Evolutionary conservation across 768 basidiomycete genomes (phyloP).

Genomic region (Lactifluus volemus): DNA sequence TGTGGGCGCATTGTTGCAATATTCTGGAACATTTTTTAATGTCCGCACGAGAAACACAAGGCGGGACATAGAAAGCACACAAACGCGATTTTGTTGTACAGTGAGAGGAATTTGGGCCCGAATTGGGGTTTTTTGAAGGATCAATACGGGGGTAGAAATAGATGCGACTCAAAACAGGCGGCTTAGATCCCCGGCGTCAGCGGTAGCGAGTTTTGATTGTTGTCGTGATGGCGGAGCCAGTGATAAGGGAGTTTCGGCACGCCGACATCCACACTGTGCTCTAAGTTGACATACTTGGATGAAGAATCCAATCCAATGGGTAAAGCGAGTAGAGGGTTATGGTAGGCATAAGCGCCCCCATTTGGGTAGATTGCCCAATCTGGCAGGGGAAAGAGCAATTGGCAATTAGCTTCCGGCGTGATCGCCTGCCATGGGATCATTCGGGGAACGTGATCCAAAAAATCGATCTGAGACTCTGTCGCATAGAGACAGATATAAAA

Average conservation of each 20-base stretch:
- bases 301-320: neutral
- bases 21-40: neutral
- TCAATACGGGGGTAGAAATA: neutral
- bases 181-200: neutral
- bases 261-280: neutral
- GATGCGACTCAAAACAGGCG: neutral
- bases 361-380: conserved; percentile 9
- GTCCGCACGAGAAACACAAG: neutral
- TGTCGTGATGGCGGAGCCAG: neutral
- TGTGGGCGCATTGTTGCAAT: neutral
- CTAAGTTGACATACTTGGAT: neutral
- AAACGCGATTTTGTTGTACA: no score
- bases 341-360: neutral
- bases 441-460: neutral
- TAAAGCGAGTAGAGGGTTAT: neutral
- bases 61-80: neutral
- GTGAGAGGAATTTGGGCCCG: neutral
- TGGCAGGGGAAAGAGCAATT: neutral
- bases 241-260: neutral
- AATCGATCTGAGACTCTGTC: neutral
- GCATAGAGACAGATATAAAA: neutral
- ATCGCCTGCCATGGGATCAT: conserved; percentile 6
- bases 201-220: neutral
- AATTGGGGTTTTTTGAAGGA: neutral
- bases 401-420: conserved; percentile 6